Conservation (phyloP, 2,329 filamentous ascomycete genomes). For the Ophiocordyceps camponoti-saundersi region DNA sequence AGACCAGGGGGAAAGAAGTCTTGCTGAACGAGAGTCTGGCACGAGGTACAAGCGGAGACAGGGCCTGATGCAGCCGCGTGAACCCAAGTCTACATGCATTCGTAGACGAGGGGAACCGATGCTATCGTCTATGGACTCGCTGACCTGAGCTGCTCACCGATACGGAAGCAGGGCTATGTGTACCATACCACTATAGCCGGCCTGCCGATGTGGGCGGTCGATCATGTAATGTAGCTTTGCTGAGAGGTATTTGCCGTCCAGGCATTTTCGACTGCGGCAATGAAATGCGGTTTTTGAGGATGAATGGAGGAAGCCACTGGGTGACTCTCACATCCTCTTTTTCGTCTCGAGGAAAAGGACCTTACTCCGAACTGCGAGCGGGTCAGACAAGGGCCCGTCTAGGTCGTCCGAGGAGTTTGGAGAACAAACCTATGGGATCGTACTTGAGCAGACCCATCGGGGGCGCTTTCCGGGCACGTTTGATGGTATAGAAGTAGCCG, state of each 20-base stretch:
- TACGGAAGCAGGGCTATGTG: background rate
- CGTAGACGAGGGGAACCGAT: background rate
- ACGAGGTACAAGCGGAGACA: background rate
- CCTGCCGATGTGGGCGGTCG: too few relatives aligned
- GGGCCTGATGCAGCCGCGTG: background rate
- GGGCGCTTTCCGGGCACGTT: conserved; percentile 60
- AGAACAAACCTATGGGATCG: conserved; percentile 69
- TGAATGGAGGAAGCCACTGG: too few relatives aligned
- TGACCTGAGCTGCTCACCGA: background rate
- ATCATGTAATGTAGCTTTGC: background rate
- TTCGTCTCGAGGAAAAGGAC: conserved; percentile 93
- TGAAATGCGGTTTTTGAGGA: too few relatives aligned
- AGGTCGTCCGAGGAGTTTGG: background rate
- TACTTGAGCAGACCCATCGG: conserved; percentile 98
- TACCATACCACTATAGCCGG: background rate
- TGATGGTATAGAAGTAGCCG: conserved; percentile 87
- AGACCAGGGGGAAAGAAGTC: background rate
- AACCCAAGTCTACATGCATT: background rate
- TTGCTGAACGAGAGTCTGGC: background rate
- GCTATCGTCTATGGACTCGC: background rate
- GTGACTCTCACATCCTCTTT: conserved; percentile 38
- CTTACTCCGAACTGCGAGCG: conserved; percentile 66
- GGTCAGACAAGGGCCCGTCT: background rate
- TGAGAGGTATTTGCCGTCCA: background rate
- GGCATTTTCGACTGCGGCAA: conserved; percentile 15